phyloP scores from a whole-genome alignment of 495 filamentous ascomycete genomes.

The Penicillium diatomitis region DNA sequence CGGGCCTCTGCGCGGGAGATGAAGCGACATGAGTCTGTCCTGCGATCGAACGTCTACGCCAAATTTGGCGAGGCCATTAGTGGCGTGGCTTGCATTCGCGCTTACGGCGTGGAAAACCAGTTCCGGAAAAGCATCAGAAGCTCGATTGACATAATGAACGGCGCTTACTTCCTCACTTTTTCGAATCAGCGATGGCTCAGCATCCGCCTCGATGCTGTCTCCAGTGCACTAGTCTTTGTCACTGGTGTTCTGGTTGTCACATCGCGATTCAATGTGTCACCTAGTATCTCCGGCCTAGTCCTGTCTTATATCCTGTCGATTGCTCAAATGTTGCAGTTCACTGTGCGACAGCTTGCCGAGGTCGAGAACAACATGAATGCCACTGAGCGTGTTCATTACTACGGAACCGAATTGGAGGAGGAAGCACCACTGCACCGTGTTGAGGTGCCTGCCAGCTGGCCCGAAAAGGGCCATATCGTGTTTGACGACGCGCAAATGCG shows the following conservation, averaged over 20 bases:
- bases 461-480: slow-evolving; percentile 71
- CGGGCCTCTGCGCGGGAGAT: slow-evolving; percentile 84
- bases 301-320: slow-evolving; percentile 88
- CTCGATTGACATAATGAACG: slow-evolving; percentile 82
- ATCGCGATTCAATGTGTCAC: slow-evolving; percentile 77
- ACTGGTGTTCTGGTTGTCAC: slow-evolving; percentile 88
- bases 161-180: slow-evolving; percentile 89
- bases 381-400: slow-evolving; percentile 88
- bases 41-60: slow-evolving; percentile 82
- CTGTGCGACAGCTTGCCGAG: slow-evolving; percentile 87
- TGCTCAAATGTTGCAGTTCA: slow-evolving; percentile 95
- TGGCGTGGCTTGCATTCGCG: slow-evolving; percentile 75
- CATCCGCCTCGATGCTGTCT: slow-evolving; percentile 73
- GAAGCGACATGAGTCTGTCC: slow-evolving; percentile 84
- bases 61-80: slow-evolving; percentile 82
- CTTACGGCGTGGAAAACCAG: slow-evolving; percentile 69
- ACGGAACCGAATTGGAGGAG: slow-evolving; percentile 77
- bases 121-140: slow-evolving; percentile 60
- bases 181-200: slow-evolving; percentile 90
- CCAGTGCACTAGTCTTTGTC: slow-evolving; percentile 72
- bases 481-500: slow-evolving; percentile 88
- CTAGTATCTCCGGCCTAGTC: slow-evolving; percentile 78
- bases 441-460: slow-evolving; percentile 65
- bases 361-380: slow-evolving; percentile 98
- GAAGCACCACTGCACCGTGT: slow-evolving; percentile 70